Evolutionary conservation across 2,329 filamentous ascomycete genomes (phyloP), one percentile per base, ranked within the genome.

Genomic region (Ascochyta clinopodiicola): DNA sequence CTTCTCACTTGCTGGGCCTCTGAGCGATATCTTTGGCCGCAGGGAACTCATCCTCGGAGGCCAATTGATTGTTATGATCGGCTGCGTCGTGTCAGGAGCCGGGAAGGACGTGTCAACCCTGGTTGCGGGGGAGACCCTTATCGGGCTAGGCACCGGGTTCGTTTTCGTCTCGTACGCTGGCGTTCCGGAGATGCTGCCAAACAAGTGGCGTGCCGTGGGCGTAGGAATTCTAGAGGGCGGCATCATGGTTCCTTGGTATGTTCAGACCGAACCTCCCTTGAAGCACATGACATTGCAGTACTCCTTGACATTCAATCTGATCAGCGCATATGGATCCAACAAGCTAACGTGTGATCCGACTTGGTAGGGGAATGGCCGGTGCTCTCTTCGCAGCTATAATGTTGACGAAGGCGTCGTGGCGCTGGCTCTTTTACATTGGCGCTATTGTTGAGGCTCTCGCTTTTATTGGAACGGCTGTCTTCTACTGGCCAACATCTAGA

Each of bases 401-500:
- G 31, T 24, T 44, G 10, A 44, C 27, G 19, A 24, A 44, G 13
- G 42, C 42, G 10, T 22, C 42, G 17, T 44, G 42, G 42, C 42
- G 42, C 19, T 44, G 42, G 42, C 29, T 44, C 29, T 44, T 24
- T 22, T 44, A 44, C 15, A 44, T 44, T 35, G 42, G 42, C 31
- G 42, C 42, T 6, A 35, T 44, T 35, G 42, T 35, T 24, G 42
- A 44, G 29, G 42, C 42, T 34, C 17, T 44, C 7, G 27, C 42
- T 22, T 17, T 44, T 24, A 9, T 44, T 29, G 42, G 42, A 35
- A 44, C 42, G 34, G 42, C 42, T 24, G 9, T n/a, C 17, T 44
- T 34, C n/a, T 44, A 44, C 42, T 44, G 42, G 42, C 42, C 42
- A 13, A 44, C 42, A 34, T 44, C 42, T 35, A 22, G 42, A 44